Base-by-base conservation (phyloP, 345 rosid species). In the Moricandia arvensis region DNA sequence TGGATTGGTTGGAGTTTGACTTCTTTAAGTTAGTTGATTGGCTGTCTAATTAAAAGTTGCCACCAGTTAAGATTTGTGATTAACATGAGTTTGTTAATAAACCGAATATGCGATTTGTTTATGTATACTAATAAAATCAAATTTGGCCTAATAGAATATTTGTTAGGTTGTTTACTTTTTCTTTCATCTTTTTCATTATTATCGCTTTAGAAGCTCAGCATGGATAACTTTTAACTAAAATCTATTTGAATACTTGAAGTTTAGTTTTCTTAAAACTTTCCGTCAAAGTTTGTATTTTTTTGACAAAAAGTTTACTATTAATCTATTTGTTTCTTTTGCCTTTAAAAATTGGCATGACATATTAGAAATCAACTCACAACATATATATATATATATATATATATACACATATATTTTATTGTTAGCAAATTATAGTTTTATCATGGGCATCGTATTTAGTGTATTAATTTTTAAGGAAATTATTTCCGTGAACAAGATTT, bases 1-100 rank as follows among this genome's bases (percentile, higher is more conserved):
- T 24, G 31, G 54, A 31, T 76, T 69, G 21, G 75, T 62, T 76
- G 57, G 75, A 63, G 21, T 63, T 69, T 63, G 75, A 69, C 75
- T 63, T 76, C 1, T 63, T 45, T 35, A 7, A 59, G 15, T 15
- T 4, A 13, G 6, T 18, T 76, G 43, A 69, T 76, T 63, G 71
- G 60, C 37, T 63, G 21, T 69, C 59, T 69, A 55, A 53, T 61
- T 3, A 26, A 30, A 70, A 76, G 66, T 63, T 63, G 51, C 21
- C 59, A 69, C 9, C 45, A 60, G n/a, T 37, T 47, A 47, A 17
- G 6, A 31, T 15, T 8, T 34, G 54, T 30, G 58, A 54, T 76
- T 16, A 68, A 68, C 58, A 24, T 29, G 65, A 70, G 24, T 30
- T 57, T 61, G 80, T 69, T 75, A 45, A 13, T 30, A 58, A 24